Evolutionary conservation across 768 basidiomycete genomes (phyloP).

Genomic region (Multifurca ochricompacta): DNA sequence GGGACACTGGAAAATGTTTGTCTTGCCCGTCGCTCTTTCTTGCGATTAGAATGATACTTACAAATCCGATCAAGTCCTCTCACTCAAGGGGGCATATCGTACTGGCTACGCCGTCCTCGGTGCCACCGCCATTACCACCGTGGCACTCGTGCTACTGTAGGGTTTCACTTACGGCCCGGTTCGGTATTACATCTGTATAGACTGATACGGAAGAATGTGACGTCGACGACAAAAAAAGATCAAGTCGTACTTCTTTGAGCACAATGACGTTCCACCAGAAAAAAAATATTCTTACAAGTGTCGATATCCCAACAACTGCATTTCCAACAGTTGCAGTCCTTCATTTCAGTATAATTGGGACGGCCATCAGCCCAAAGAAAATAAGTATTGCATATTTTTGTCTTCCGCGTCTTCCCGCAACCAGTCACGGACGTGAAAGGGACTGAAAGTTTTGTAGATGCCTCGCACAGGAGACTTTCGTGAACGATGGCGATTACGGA

Average conservation of each 20-base stretch:
- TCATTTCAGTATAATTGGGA: too few relatives aligned
- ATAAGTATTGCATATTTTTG: too few relatives aligned
- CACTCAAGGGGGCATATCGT: conserved; percentile 69
- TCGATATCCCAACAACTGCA: too few relatives aligned
- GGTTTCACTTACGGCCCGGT: neutral
- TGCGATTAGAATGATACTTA: neutral
- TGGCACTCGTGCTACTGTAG: conserved; percentile 54
- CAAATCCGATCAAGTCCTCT: conserved; percentile 47
- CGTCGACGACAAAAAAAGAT: neutral
- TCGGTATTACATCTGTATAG: neutral
- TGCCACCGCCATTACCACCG: conserved; percentile 66
- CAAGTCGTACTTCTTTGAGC: neutral
- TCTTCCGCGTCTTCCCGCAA: too few relatives aligned
- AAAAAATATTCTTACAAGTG: too few relatives aligned
- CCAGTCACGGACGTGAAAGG: too few relatives aligned
- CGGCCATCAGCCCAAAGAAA: too few relatives aligned
- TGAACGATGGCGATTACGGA: too few relatives aligned
- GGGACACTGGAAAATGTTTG: conserved; percentile 89
- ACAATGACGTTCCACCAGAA: too few relatives aligned
- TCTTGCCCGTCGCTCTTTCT: conserved; percentile 21
- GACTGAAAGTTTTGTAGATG: too few relatives aligned
- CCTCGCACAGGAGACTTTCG: too few relatives aligned
- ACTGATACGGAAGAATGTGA: neutral
- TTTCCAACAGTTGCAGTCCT: too few relatives aligned
- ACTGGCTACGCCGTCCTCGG: conserved; percentile 82